phyloP scores from a whole-genome alignment of 2,329 filamentous ascomycete species.

The Phialemonium atrogriseum region DNA sequence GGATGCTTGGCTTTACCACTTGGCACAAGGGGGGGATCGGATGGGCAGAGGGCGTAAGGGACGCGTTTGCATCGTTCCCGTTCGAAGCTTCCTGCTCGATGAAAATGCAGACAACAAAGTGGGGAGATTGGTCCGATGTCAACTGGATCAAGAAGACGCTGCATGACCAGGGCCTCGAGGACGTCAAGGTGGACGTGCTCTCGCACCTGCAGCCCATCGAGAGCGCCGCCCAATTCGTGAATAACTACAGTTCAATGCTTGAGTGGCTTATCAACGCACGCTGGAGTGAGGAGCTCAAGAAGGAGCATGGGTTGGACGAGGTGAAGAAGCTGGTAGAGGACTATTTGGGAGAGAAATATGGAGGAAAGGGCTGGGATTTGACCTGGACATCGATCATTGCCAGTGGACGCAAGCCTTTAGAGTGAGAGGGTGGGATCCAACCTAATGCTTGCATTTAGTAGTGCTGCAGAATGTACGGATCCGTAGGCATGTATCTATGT shows the following conservation, averaged over 20 bases:
- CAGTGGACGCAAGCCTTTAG: conserved; percentile 13
- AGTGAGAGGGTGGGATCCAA: not conserved
- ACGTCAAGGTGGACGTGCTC: conserved; percentile 25
- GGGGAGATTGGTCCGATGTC: conserved; percentile 29
- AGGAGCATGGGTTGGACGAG: conserved; percentile 26
- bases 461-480: too few relatives aligned
- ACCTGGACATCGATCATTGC: conserved; percentile 22
- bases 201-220: conserved; percentile 20
- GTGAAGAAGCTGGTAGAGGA: conserved; percentile 24
- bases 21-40: conserved; percentile 21
- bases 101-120: conserved; percentile 29
- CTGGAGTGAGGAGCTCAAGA: conserved; percentile 30
- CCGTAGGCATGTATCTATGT: too few relatives aligned
- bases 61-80: conserved; percentile 30
- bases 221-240: conserved; percentile 26
- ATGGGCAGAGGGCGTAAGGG: conserved; percentile 29
- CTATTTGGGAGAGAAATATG: conserved; percentile 31
- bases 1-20: conserved; percentile 46
- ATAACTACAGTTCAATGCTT: conserved; percentile 28
- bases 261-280: conserved; percentile 25
- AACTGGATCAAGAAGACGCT: conserved; percentile 30
- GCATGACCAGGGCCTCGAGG: conserved; percentile 23
- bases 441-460: too few relatives aligned
- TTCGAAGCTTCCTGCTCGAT: conserved; percentile 27
- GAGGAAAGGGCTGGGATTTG: conserved; percentile 23